Base-by-base conservation (phyloP, 192 early-diverging fungal genomes). In the Coemansia sp. region DNA sequence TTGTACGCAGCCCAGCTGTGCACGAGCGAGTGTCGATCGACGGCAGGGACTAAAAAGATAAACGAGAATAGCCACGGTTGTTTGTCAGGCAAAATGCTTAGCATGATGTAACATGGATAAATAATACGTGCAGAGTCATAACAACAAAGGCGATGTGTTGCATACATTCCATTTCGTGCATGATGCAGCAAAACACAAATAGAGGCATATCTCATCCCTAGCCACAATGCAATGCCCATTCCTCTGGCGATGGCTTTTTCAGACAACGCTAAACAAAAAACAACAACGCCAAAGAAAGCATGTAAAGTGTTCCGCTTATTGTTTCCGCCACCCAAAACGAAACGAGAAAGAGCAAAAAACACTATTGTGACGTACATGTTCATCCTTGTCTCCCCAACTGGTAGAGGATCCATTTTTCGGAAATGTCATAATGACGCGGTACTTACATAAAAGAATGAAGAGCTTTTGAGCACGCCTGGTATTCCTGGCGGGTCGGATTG, bases 1-100 rank as follows among this genome's bases (percentile, higher is more conserved):
- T 98, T 5, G 97, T 97, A 58, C 94, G 86, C 51, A 94, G 71
- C 66, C 87, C 86, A 58, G 91, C 88, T 60, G 93, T 94, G 74
- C 94, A 96, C 13, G 87, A 82, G 55, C 90, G 92, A 30, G 95
- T 97, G 74, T 97, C 92, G 64, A 97, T 87, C 23, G 84, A 79
- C 25, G 92, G 89, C 25, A 87, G 85, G 58, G 84, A 74, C 29
- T 81, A 74, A 15, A 68, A 34, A 8, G 12, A 29, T 9, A 45
- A 20, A 20, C 16, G 52, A 20, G 56, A 61, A 39, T n/a, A n/a
- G n/a, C n/a, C n/a, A 57, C 40, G 30, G 58, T 15, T 2, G 52
- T 29, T n/a, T n/a, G n/a, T n/a, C n/a, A n/a, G n/a, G n/a, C n/a
- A n/a, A n/a, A n/a, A n/a, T n/a, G n/a, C n/a, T n/a, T n/a, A n/a